Evolutionary conservation across 2,329 filamentous ascomycete genomes (phyloP).

Genomic region (Anisogramma anomala): DNA sequence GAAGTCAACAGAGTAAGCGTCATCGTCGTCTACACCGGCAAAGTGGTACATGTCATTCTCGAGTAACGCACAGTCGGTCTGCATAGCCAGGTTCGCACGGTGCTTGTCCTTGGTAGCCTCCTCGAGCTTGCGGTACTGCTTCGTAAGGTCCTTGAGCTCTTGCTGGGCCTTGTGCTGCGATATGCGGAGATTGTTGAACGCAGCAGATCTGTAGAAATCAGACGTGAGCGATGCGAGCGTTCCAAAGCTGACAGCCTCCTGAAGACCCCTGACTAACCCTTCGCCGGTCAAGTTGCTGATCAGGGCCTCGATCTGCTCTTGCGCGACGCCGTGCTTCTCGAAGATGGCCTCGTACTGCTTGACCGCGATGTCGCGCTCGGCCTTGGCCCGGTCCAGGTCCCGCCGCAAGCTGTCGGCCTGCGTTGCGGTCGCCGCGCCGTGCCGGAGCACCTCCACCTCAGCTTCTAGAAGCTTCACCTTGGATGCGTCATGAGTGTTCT

Average conservation of each 20-base stretch:
- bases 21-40: constrained; percentile 2
- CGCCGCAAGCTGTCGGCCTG: constrained; percentile 10
- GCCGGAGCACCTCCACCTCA: constrained; percentile 48
- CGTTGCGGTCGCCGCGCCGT: constrained; percentile 16
- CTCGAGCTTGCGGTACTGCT: constrained; percentile 33
- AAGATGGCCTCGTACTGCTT: constrained; percentile 44
- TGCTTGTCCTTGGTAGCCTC: constrained; percentile 40
- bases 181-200: constrained; percentile 39
- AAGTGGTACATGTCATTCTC: constrained; percentile 5
- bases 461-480: constrained; percentile 38
- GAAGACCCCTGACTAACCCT: constrained; percentile 39
- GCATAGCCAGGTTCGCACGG: constrained; percentile 42
- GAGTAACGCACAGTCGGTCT: constrained; percentile 37
- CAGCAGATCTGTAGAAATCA: constrained; percentile 38
- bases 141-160: constrained; percentile 37
- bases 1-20: constrained; percentile 22
- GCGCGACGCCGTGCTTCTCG: constrained; percentile 44
- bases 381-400: constrained; percentile 10
- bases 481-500: constrained; percentile 26
- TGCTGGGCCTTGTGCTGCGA: constrained; percentile 32
- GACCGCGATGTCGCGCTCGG: constrained; percentile 34
- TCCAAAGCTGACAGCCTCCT: constrained; percentile 23
- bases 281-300: constrained; percentile 39
- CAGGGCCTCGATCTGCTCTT: constrained; percentile 46
- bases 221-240: constrained; percentile 31